A percentile compares a stretch with the other conserved stretches of the same genome.
Evolutionary conservation across 371 early-diverging fungal genomes (phyloP).

Genomic region (Mortierella polycephala): DNA sequence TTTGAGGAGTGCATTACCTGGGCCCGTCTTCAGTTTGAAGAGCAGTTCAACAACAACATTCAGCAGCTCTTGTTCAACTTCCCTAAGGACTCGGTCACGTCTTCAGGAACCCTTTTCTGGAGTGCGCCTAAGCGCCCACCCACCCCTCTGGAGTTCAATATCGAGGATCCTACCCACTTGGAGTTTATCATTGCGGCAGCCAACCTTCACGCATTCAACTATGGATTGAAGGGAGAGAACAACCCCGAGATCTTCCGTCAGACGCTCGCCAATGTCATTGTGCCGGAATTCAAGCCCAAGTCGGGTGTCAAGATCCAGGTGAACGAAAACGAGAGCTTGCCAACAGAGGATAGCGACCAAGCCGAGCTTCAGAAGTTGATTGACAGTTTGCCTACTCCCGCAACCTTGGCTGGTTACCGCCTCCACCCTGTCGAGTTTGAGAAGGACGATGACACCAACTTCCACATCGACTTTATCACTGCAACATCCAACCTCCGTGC

Average conservation of each 20-base stretch:
- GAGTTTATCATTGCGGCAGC: conserved; percentile 95
- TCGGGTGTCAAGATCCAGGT: conserved; percentile 97
- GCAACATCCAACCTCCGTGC: conserved; percentile 99
- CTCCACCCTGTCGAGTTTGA: conserved; percentile 95
- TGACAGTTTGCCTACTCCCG: conserved; percentile 75
- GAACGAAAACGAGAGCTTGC: conserved; percentile 80
- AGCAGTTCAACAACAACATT: conserved; percentile 92
- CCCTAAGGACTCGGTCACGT: conserved; percentile 94
- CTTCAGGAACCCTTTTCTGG: conserved; percentile 98
- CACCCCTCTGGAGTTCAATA: conserved; percentile 83
- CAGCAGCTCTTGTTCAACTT: conserved; percentile 95
- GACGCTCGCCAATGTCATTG: conserved; percentile 73
- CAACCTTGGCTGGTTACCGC: conserved; percentile 79
- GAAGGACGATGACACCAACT: conserved; percentile 99
- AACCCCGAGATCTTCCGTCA: conserved; percentile 78
- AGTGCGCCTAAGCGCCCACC: conserved; percentile 99
- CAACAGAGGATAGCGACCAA: conserved; percentile 63
- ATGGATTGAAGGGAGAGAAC: conserved; percentile 83
- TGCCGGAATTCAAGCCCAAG: conserved; percentile 92
- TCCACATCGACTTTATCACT: conserved; percentile 99
- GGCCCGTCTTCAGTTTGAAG: conserved; percentile 95
- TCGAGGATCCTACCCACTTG: conserved; percentile 84
- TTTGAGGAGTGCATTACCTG: conserved; percentile 94
- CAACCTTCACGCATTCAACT: conserved; percentile 96
- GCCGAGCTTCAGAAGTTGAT: conserved; percentile 76